Evolutionary conservation across 2,329 filamentous ascomycete genomes (phyloP).

Genomic region (Magnaporthiopsis rhizophila): DNA sequence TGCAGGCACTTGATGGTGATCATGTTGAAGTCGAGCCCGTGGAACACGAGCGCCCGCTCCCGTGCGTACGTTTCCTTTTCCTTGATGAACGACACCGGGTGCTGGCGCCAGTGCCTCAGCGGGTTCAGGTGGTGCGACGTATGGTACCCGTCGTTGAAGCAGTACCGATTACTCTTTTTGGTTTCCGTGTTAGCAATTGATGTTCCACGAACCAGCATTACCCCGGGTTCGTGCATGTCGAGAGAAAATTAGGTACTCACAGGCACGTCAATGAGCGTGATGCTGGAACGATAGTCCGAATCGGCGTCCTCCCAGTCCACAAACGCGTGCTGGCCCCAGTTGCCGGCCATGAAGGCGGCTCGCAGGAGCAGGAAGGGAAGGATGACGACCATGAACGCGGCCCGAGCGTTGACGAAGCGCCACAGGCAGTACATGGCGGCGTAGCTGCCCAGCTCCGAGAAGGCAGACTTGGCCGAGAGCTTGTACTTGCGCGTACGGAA

Average conservation of each 20-base stretch:
- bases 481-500: slow-evolving; percentile 48
- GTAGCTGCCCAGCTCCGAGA: slow-evolving; percentile 56
- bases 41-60: slow-evolving; percentile 67
- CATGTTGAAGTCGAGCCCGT: slow-evolving; percentile 75
- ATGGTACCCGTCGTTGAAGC: slow-evolving; percentile 78
- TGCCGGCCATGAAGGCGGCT: slow-evolving; percentile 69
- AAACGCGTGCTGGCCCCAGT: slow-evolving; percentile 79
- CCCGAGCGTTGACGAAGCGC: slow-evolving; percentile 40
- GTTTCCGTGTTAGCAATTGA: background rate
- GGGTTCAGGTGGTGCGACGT: slow-evolving; percentile 76
- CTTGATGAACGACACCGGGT: slow-evolving; percentile 64
- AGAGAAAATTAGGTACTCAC: slow-evolving; percentile 39
- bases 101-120: slow-evolving; percentile 72
- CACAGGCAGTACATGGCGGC: slow-evolving; percentile 38
- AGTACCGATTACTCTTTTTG: slow-evolving; percentile 70
- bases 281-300: slow-evolving; percentile 71
- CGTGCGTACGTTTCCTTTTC: slow-evolving; percentile 58
- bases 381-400: slow-evolving; percentile 57
- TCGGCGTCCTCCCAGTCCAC: slow-evolving; percentile 68
- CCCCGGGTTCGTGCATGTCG: background rate
- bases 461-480: slow-evolving; percentile 46
- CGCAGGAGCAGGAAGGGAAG: slow-evolving; percentile 60
- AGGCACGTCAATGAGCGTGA: slow-evolving; percentile 70
- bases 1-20: slow-evolving; percentile 61
- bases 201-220: background rate